These are phyloP conservation scores for Chalciporus sphaerocephalus DNA, from an alignment of 768 basidiomycete genomes.

Conservation along the genomic window DNA sequence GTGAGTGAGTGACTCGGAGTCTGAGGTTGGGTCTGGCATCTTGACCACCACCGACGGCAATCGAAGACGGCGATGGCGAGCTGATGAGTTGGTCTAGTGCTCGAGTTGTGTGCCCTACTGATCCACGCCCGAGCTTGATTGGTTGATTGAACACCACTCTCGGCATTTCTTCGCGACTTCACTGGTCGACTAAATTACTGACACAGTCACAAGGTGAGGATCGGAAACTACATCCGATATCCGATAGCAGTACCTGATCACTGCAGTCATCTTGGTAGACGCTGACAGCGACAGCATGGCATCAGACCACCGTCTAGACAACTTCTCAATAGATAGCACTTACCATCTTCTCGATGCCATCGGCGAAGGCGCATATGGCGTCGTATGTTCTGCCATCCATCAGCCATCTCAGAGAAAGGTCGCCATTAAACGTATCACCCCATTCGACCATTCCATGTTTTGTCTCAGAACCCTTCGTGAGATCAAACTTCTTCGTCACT, in stretches of 20 bases:
- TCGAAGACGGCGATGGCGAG: too few relatives aligned
- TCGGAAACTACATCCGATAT: slow-evolving; percentile 18
- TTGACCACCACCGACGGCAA: too few relatives aligned
- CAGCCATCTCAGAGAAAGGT: slow-evolving; percentile 75
- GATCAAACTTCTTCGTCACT: slow-evolving; percentile 90
- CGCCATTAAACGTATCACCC: slow-evolving; percentile 93
- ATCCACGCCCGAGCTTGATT: background rate
- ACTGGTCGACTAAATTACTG: too few relatives aligned
- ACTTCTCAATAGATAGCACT: slow-evolving; percentile 47
- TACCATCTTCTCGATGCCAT: slow-evolving; percentile 82
- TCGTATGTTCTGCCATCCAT: slow-evolving; percentile 85
- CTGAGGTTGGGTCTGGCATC: too few relatives aligned
- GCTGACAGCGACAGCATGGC: slow-evolving; percentile 17
- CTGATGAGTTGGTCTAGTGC: too few relatives aligned
- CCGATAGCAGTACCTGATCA: slow-evolving; percentile 12
- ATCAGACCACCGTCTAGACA: slow-evolving; percentile 33
- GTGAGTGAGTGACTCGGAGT: too few relatives aligned
- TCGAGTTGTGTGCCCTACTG: background rate
- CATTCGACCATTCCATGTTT: slow-evolving; percentile 94
- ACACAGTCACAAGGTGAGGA: background rate
- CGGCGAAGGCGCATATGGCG: slow-evolving; percentile 93
- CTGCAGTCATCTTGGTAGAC: too few relatives aligned
- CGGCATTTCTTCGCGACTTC: too few relatives aligned
- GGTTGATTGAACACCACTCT: too few relatives aligned
- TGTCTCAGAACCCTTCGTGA: slow-evolving; percentile 79